phyloP scores from a whole-genome alignment of 371 early-diverging fungal genomes.

The Circinella umbellata region DNA sequence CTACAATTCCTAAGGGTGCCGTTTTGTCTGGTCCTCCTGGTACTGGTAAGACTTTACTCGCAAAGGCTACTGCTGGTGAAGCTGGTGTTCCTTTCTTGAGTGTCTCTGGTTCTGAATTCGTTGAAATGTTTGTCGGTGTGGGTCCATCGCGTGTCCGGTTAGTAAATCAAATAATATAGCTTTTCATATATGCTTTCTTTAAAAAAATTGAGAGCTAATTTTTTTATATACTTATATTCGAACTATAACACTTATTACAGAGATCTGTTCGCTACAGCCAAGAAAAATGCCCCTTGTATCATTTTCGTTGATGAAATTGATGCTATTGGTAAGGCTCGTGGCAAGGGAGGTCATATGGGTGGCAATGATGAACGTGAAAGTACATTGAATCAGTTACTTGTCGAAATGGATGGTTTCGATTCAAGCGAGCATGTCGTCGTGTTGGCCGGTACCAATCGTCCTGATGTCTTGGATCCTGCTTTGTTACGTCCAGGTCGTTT shows the following conservation, averaged over 20 bases:
- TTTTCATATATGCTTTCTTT: too few species aligned
- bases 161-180: too few species aligned
- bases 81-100: constrained; percentile 97
- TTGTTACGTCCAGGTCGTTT: constrained; percentile 98
- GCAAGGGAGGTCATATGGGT: constrained; percentile 86
- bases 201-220: too few species aligned
- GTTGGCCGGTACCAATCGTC: constrained; percentile 94
- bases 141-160: constrained; percentile 95
- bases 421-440: constrained; percentile 93
- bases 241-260: too few species aligned
- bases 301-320: constrained; percentile 99
- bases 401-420: constrained; percentile 99
- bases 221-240: too few species aligned
- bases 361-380: constrained; percentile 99
- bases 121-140: constrained; percentile 99
- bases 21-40: constrained; percentile 98
- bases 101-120: constrained; percentile 99
- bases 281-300: constrained; percentile 98
- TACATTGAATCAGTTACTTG: constrained; percentile 97
- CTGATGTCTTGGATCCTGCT: constrained; percentile 93
- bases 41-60: constrained; percentile 98
- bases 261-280: constrained; percentile 96
- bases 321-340: constrained; percentile 99
- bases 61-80: constrained; percentile 99
- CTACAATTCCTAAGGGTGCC: constrained; percentile 99